phyloP scores from a whole-genome alignment of 1,139 yeast species.

The Eremothecium cymbalariae region DNA sequence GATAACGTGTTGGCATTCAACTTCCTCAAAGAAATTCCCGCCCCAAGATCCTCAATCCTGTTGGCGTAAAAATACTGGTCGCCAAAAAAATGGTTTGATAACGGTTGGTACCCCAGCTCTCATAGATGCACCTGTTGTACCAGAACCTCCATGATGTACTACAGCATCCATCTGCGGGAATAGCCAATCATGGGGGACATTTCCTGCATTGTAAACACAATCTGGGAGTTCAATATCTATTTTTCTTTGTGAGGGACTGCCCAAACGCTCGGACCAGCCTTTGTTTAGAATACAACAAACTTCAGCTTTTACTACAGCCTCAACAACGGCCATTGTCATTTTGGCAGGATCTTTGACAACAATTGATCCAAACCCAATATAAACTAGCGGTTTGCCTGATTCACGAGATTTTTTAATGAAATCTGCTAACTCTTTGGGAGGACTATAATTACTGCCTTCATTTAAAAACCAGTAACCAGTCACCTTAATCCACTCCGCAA shows the following conservation, averaged over 20 bases:
- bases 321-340: slow-evolving; percentile 67
- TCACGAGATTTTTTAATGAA: slow-evolving; percentile 58
- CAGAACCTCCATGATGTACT: slow-evolving; percentile 97
- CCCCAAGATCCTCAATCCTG: slow-evolving; percentile 82
- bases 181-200: slow-evolving; percentile 90
- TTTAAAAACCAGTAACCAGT: slow-evolving; percentile 95
- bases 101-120: slow-evolving; percentile 83
- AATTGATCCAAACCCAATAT: slow-evolving; percentile 93
- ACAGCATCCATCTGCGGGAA: slow-evolving; percentile 86
- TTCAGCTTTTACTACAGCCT: slow-evolving; percentile 69
- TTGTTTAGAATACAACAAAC: slow-evolving; percentile 82
- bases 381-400: slow-evolving; percentile 63
- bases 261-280: slow-evolving; percentile 86
- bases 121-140: slow-evolving; percentile 89
- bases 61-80: slow-evolving; percentile 90
- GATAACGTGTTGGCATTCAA: slow-evolving; percentile 56
- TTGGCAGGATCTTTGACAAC: slow-evolving; percentile 77
- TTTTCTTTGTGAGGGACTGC: slow-evolving; percentile 31
- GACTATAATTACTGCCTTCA: slow-evolving; percentile 53
- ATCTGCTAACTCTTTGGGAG: slow-evolving; percentile 49
- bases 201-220: slow-evolving; percentile 59
- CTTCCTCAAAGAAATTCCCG: slow-evolving; percentile 66
- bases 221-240: slow-evolving; percentile 57
- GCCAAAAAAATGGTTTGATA: slow-evolving; percentile 90
- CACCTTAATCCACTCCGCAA: slow-evolving; percentile 87